Evolutionary conservation across 129 eudicot species (phyloP), one percentile per base, ranked within the genome.

Genomic region (Saussurea involucrata): DNA sequence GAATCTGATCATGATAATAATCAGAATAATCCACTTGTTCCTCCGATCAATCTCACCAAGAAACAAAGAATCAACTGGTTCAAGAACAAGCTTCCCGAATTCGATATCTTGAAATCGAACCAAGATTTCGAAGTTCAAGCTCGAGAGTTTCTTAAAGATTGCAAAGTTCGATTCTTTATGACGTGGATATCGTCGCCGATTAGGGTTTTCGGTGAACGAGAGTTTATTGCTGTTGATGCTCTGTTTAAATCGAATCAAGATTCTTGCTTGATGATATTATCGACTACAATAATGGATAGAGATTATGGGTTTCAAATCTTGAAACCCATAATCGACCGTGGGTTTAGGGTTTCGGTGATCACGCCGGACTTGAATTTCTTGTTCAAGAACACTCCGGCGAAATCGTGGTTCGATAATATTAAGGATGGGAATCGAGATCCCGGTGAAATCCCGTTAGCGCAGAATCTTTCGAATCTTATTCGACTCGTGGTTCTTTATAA

Each of bases 161-260:
- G 98, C 76, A n/a, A 76, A 40, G 55, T 82, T 20, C 80, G 71
- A 28, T 81, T 91, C 68, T 94, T 94, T 75, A 89, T 91, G 91
- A 94, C 93, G 24, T 94, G 98, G 98, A 86, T 94, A 1, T 79
- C 93, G 5, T 84, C 96, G 0, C 85, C 92, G 0, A 77, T 78
- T 0, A 81, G 75, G 2, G 60, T 76, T 1, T 91, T 91, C 46
- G 89, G 92, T 0, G 74, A 61, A 2, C 77, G 98, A 40, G 96
- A 94, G 81, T 46, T 91, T 74, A 71, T 87, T 12, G 85, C 90
- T 0, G 37, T 94, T n/a, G 97, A 94, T 22, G 83, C 84, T 37
- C 73, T 94, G n/a, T 89, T 94, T 69, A 40, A 89, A 0, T n/a
- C 96, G 2, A 85, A 94, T 36, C 98, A 97, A 0, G 18, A 72